Percentiles rank a stretch among this genome's conserved stretches.
Evolutionary conservation across 352 stramenopile species (phyloP).

Genomic region (Globisporangium apiculatum): DNA sequence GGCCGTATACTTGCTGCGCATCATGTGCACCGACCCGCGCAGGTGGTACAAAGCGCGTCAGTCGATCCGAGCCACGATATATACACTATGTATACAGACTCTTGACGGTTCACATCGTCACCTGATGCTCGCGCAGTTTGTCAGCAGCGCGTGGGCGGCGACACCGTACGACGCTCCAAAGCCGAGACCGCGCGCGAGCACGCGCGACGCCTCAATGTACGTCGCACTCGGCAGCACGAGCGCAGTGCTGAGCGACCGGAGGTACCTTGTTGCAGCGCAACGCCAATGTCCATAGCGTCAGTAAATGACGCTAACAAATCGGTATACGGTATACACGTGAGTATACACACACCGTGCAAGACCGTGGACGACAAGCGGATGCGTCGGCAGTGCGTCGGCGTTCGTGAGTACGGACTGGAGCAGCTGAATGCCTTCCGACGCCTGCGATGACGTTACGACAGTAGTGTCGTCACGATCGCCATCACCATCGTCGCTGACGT

Average conservation of each 20-base stretch:
- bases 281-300: not conserved
- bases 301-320: not conserved
- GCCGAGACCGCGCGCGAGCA: constrained; percentile 43
- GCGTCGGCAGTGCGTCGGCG: constrained; percentile 35
- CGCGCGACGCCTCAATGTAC: constrained; percentile 34
- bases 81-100: too few species aligned
- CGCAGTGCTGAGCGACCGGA: constrained; percentile 46
- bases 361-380: constrained; percentile 52
- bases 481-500: constrained; percentile 16
- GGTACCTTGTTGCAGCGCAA: constrained; percentile 28
- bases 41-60: not conserved
- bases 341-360: constrained; percentile 39
- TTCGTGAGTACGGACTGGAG: constrained; percentile 43
- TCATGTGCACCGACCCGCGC: too few species aligned
- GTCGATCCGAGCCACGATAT: not conserved
- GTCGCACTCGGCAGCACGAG: constrained; percentile 40
- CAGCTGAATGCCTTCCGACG: constrained; percentile 39
- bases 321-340: not conserved
- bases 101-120: constrained; percentile 11
- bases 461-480: constrained; percentile 9
- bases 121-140: constrained; percentile 45
- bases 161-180: constrained; percentile 34
- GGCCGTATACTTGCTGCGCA: constrained; percentile 51
- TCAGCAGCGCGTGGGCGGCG: constrained; percentile 40
- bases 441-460: constrained; percentile 9